Evolutionary conservation across 768 basidiomycete genomes (phyloP).

Genomic region (Lepiota subincarnata): DNA sequence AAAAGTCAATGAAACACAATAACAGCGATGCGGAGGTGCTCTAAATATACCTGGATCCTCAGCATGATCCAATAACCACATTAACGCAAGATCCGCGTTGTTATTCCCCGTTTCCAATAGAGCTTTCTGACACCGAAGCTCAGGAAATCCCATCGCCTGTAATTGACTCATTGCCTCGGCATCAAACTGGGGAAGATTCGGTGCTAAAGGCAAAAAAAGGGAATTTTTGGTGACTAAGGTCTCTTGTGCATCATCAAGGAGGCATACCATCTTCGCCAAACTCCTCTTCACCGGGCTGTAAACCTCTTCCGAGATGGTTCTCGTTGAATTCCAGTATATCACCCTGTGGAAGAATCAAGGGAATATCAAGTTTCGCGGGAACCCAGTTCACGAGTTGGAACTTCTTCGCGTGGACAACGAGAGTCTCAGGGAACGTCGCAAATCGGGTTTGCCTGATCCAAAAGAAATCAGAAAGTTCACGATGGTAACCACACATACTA

Average conservation of each 20-base stretch:
- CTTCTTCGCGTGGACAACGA: slow-evolving; percentile 89
- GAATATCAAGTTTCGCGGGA: slow-evolving; percentile 94
- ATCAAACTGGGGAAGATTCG: slow-evolving; percentile 63
- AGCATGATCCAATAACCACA: slow-evolving; percentile 94
- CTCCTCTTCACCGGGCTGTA: slow-evolving; percentile 64
- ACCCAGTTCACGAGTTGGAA: slow-evolving; percentile 98
- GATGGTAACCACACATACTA: slow-evolving; percentile 6
- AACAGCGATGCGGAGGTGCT: not conserved
- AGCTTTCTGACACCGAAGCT: slow-evolving; percentile 83
- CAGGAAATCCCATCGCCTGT: slow-evolving; percentile 89
- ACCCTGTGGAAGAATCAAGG: slow-evolving; percentile 62
- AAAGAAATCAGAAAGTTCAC: not conserved
- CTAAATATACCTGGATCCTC: slow-evolving; percentile 74
- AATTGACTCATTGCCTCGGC: slow-evolving; percentile 69
- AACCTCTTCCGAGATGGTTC: slow-evolving; percentile 61
- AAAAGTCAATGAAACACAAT: not conserved
- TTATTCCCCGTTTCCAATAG: slow-evolving; percentile 80
- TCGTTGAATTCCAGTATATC: slow-evolving; percentile 57
- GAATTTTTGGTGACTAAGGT: not conserved
- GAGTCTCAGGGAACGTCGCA: slow-evolving; percentile 81
- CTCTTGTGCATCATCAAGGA: not conserved
- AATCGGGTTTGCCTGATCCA: slow-evolving; percentile 57
- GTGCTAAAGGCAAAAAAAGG: slow-evolving; percentile 23
- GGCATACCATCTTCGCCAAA: slow-evolving; percentile 52
- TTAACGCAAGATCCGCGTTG: slow-evolving; percentile 82